A percentile compares a stretch with the other conserved stretches of the same genome.
phyloP scores from a whole-genome alignment of 2,329 filamentous ascomycete genomes.

The Fusarium sp. region DNA sequence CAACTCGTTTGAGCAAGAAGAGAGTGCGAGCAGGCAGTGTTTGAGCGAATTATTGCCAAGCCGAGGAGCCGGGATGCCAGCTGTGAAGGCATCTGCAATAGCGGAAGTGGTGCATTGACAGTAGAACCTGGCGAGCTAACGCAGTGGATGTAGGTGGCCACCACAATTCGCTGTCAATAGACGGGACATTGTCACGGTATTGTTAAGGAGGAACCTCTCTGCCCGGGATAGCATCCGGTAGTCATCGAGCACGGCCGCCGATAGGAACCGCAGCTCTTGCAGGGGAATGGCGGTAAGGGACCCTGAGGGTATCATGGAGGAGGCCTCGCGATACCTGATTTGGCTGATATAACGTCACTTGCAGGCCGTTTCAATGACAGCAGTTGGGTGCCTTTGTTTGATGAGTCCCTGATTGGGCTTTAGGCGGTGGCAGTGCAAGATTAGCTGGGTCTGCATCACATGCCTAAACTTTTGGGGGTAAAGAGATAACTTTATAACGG shows the following conservation, averaged over 20 bases:
- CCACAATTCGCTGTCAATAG: background rate
- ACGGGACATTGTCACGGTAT: constrained; percentile 7
- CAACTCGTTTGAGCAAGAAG: constrained; percentile 16
- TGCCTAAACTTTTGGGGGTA: background rate
- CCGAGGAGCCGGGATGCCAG: background rate
- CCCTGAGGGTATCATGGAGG: constrained; percentile 2
- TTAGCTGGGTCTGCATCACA: constrained; percentile 10
- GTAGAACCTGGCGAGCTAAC: constrained; percentile 7
- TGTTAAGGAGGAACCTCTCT: constrained; percentile 19
- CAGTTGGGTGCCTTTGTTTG: constrained; percentile 6
- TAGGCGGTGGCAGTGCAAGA: constrained; percentile 27
- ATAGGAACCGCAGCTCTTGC: constrained; percentile 10
- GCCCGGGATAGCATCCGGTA: constrained; percentile 17
- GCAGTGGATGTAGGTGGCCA: constrained; percentile 5
- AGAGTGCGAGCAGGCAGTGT: constrained; percentile 4
- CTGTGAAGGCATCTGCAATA: constrained; percentile 20
- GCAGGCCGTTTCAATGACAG: background rate
- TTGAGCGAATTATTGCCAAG: constrained; percentile 34
- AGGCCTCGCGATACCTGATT: constrained; percentile 27
- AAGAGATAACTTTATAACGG: background rate
- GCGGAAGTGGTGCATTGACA: constrained; percentile 24
- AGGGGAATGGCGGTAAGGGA: constrained; percentile 33
- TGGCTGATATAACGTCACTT: constrained; percentile 17
- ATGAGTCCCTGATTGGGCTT: background rate
- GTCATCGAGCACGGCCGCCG: constrained; percentile 29